Conservation (phyloP, 306 rosid species). For the Rosa multiflora region DNA sequence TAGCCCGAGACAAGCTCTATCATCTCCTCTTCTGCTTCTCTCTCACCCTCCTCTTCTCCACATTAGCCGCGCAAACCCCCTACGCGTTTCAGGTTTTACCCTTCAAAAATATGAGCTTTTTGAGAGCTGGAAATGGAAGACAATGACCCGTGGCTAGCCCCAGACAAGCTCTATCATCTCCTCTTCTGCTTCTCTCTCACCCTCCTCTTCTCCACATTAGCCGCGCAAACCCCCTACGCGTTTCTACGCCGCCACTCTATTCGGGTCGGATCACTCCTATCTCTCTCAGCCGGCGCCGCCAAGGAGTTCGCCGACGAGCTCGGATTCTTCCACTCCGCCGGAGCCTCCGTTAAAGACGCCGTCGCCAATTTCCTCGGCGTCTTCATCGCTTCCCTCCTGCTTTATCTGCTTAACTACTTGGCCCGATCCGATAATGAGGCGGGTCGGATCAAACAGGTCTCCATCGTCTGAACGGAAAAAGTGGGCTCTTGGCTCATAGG, state of each 20-base stretch:
- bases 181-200: no score
- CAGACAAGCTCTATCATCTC: no score
- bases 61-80: no score
- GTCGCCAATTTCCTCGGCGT: constrained; percentile 65
- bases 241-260: constrained; percentile 65
- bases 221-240: constrained; percentile 1
- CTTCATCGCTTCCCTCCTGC: constrained; percentile 43
- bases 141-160: background rate
- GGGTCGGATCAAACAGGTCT: constrained; percentile 30
- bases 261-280: constrained; percentile 43
- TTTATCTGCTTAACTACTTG: constrained; percentile 28
- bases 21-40: no score
- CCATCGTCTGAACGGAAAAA: constrained; percentile 37
- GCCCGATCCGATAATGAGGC: constrained; percentile 16
- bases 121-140: constrained; percentile 26
- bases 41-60: no score
- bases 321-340: constrained; percentile 65
- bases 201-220: no score
- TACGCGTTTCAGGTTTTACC: constrained; percentile 42
- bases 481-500: no score
- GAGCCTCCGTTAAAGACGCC: constrained; percentile 71
- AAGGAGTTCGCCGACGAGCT: constrained; percentile 83
- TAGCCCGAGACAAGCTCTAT: no score
- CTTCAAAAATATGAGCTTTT: no score
- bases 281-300: constrained; percentile 72